Evolutionary conservation across 1,139 yeast genomes (phyloP), one percentile per base, ranked within the genome.

Genomic region (Candida labiduridarum): DNA sequence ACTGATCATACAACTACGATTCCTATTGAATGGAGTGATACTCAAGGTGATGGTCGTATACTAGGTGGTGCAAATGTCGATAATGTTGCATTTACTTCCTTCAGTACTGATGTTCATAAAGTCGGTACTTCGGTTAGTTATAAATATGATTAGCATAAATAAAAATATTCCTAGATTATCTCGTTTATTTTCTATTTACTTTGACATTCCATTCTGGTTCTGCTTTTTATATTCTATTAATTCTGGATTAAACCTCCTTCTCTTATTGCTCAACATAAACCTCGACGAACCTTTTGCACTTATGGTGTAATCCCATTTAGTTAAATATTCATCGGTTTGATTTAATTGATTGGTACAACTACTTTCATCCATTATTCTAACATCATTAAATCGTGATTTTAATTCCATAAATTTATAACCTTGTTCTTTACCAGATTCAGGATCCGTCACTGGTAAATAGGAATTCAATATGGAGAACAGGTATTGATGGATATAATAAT

Each of bases 21-120:
- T 3, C 96, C 97, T 0, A 71, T 76, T 25, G 96, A 90, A 63
- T 92, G 97, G 98, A 83, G 84, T 15, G 97, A 91, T 62, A 81
- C 92, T 5, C 56, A 71, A 47, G 76, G 75, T 4, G 90, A 84
- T 59, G 78, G 83, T 7, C 79, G 80, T 55, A 77, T 81, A 46
- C 73, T 89, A 15, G 64, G 65, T 18, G 84, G 85, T 41, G 68
- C 67, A 10, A 80, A 81, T 3, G 82, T 83, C 19, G 92, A 87
- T 56, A 73, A 77, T 43, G 96, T 91, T 9, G 81, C 83, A 59
- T 83, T 91, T 59, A 77, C 88, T 49, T 76, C 84, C 25, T 89
- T 91, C 61, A 72, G 79, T 34, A 90, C 97, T 0, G 78, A 77
- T 50, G 75, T 80, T 29, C 96, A 89, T 65, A 78, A 81, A 50